Conservation (phyloP, 768 basidiomycete species). For the Ephemerocybe angulata region DNA sequence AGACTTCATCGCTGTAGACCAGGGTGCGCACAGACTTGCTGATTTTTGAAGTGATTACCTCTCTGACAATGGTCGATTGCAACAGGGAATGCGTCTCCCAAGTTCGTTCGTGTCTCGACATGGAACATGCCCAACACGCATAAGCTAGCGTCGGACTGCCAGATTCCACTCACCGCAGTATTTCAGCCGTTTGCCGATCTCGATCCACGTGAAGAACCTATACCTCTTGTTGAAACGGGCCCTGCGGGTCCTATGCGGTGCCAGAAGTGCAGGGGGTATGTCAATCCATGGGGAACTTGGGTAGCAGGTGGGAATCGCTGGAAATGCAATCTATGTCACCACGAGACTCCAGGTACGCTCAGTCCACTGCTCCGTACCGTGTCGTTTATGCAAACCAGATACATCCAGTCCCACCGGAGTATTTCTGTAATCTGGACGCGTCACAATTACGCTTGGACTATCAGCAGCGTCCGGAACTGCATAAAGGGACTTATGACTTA, state of each 20-base stretch:
- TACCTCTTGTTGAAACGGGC: constrained; percentile 75
- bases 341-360: constrained; percentile 77
- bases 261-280: constrained; percentile 77
- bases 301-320: constrained; percentile 77
- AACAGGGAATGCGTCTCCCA: constrained; percentile 84
- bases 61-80: constrained; percentile 2
- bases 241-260: constrained; percentile 80
- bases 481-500: constrained; percentile 90
- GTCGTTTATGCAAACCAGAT: constrained; percentile 9
- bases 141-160: constrained; percentile 74
- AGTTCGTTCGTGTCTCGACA: constrained; percentile 84
- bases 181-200: constrained; percentile 89
- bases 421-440: constrained; percentile 80
- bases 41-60: constrained; percentile 7
- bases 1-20: constrained; percentile 87
- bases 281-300: constrained; percentile 94
- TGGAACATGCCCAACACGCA: constrained; percentile 84
- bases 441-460: constrained; percentile 79
- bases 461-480: constrained; percentile 77
- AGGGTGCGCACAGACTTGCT: constrained; percentile 44
- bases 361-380: neutral
- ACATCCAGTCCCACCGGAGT: constrained; percentile 64
- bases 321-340: constrained; percentile 88
- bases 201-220: constrained; percentile 71
- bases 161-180: constrained; percentile 78